A percentile compares a stretch with the other conserved stretches of the same genome.
These are phyloP conservation scores for Globisporangium splendens DNA, from an alignment of 352 stramenopile genomes.

Conservation along the genomic window DNA sequence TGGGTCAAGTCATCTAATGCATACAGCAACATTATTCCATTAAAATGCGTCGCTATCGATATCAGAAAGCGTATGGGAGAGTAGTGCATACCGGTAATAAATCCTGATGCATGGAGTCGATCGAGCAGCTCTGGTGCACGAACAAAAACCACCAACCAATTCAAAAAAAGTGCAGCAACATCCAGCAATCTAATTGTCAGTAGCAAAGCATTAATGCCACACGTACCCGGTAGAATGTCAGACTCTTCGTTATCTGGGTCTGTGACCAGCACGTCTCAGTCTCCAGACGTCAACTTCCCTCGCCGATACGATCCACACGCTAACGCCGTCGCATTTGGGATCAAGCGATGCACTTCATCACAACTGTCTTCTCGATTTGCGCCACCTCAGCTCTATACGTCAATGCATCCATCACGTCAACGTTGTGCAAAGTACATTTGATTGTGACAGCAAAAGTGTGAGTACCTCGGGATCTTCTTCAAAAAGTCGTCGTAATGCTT, in stretches of 20 bases:
- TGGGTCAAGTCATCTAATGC: conserved; percentile 64
- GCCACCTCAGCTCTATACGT: conserved; percentile 50
- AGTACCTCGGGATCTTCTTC: conserved; percentile 68
- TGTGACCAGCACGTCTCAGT: conserved; percentile 82
- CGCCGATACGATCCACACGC: conserved; percentile 80
- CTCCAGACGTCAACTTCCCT: conserved; percentile 60
- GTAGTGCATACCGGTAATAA: conserved; percentile 46
- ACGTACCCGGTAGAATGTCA: conserved; percentile 50
- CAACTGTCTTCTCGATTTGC: conserved; percentile 71
- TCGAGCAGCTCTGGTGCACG: conserved; percentile 40
- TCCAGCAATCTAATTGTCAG: not conserved
- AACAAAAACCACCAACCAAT: not conserved
- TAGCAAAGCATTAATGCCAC: not conserved
- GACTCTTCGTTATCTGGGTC: conserved; percentile 66
- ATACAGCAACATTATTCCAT: not conserved
- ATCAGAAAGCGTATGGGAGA: no score
- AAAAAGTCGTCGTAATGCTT: conserved; percentile 81
- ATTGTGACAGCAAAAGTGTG: no score
- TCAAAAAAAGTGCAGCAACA: no score
- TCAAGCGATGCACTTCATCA: conserved; percentile 61
- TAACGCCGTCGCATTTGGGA: conserved; percentile 57
- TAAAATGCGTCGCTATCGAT: no score
- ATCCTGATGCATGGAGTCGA: conserved; percentile 52
- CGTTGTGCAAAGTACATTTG: no score
- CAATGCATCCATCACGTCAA: no score